Evolutionary conservation across 2,329 filamentous ascomycete genomes (phyloP).

Genomic region (Sclerotinia subarctica): DNA sequence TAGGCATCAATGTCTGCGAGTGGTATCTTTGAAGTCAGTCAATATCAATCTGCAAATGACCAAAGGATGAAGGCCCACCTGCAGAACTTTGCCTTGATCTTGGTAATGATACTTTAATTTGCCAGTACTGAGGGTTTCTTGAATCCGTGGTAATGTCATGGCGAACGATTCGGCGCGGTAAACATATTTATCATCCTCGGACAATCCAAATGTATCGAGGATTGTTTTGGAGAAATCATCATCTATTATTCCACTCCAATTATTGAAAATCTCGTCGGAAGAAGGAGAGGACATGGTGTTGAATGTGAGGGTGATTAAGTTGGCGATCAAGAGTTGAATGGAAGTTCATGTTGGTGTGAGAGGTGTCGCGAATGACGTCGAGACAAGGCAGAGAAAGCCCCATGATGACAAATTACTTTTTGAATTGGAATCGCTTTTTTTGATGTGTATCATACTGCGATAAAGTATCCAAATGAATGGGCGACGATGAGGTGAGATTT

Average conservation of each 20-base stretch:
- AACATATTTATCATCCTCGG: constrained; percentile 29
- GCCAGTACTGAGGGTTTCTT: constrained; percentile 23
- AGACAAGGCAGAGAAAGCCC: background rate
- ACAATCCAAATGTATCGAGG: constrained; percentile 28
- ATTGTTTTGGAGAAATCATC: constrained; percentile 30
- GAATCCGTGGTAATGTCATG: constrained; percentile 31
- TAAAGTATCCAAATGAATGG: background rate
- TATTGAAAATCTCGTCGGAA: constrained; percentile 29
- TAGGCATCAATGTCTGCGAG: constrained; percentile 62
- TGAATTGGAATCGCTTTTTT: background rate
- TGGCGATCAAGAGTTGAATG: background rate
- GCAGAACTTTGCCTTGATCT: constrained; percentile 28
- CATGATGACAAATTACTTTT: background rate
- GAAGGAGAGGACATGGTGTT: constrained; percentile 15
- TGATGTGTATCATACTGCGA: too few species aligned
- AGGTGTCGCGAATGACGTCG: background rate
- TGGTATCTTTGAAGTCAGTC: constrained; percentile 28
- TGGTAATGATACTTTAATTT: constrained; percentile 31
- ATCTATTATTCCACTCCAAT: constrained; percentile 28
- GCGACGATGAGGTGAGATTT: background rate
- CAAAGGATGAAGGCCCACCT: constrained; percentile 14
- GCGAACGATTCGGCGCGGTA: constrained; percentile 33
- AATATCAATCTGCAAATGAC: constrained; percentile 14
- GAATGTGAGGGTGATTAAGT: background rate
- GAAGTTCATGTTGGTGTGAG: too few species aligned